Evolutionary conservation across 805 yeast species (phyloP).

Genomic region (Blastobotrys parvus): DNA sequence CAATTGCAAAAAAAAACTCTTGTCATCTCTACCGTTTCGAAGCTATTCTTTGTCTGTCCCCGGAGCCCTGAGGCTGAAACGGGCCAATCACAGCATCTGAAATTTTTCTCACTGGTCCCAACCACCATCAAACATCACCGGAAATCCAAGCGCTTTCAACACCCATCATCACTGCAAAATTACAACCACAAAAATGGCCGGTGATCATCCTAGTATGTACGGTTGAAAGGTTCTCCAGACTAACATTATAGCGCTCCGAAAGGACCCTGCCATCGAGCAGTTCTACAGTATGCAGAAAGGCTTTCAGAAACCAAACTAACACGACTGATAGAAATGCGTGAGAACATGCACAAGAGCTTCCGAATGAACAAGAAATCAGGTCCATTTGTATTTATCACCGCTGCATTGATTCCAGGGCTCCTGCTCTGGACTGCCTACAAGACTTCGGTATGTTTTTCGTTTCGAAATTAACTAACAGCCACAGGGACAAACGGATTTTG

Average conservation of each 20-base stretch:
- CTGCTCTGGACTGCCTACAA: conserved; percentile 1
- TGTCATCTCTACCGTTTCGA: too few species aligned
- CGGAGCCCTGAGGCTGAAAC: not conserved
- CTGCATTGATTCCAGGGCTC: conserved; percentile 19
- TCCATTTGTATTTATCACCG: conserved; percentile 22
- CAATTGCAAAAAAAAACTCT: too few species aligned
- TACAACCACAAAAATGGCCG: conserved; percentile 9
- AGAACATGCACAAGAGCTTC: conserved; percentile 23
- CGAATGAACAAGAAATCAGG: conserved; percentile 23
- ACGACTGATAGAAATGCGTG: conserved; percentile 25
- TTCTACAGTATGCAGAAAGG: conserved; percentile 16
- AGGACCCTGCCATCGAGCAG: conserved; percentile 29
- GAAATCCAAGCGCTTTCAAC: conserved; percentile 1
- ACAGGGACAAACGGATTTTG: conserved; percentile 16
- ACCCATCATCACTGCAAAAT: not conserved
- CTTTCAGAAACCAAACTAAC: conserved; percentile 3
- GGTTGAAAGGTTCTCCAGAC: not conserved
- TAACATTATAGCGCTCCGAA: conserved; percentile 20
- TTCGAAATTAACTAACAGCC: not conserved
- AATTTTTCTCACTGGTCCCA: not conserved
- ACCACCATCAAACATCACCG: not conserved
- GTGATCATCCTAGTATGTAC: conserved; percentile 7
- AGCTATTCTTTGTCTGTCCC: too few species aligned
- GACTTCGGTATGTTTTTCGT: conserved; percentile 1
- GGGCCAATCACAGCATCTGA: not conserved